Percentiles rank a stretch among this genome's conserved stretches.
Conservation (phyloP, 257 asterid species). For the Nicotiana otophora region DNA sequence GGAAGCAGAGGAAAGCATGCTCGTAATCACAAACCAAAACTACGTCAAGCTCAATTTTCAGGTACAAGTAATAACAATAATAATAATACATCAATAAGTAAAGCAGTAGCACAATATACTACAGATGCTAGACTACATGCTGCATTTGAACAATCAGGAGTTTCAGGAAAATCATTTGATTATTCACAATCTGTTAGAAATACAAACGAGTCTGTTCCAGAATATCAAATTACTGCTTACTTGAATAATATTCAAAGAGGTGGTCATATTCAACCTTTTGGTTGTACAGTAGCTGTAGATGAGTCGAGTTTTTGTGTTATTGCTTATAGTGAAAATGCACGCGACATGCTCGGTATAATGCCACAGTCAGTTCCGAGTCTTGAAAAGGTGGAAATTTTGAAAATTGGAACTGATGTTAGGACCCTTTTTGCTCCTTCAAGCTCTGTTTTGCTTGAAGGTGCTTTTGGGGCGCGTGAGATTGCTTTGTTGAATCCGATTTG, state of each 20-base stretch:
- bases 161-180: constrained; percentile 38
- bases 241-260: constrained; percentile 52
- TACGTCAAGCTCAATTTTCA: constrained; percentile 33
- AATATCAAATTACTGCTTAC: constrained; percentile 49
- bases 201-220: constrained; percentile 33
- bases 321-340: constrained; percentile 43
- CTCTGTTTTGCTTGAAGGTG: constrained; percentile 36
- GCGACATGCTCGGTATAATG: constrained; percentile 44
- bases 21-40: background rate
- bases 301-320: constrained; percentile 34
- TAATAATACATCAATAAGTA: constrained; percentile 36
- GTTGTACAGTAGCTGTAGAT: constrained; percentile 42
- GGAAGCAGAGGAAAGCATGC: background rate
- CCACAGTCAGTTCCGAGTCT: constrained; percentile 44
- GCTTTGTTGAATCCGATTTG: constrained; percentile 46
- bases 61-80: constrained; percentile 29
- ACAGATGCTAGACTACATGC: constrained; percentile 46
- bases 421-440: constrained; percentile 47
- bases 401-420: constrained; percentile 45
- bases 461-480: constrained; percentile 46
- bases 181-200: constrained; percentile 38
- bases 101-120: constrained; percentile 49
- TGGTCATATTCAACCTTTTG: constrained; percentile 48
- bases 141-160: constrained; percentile 50
- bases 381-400: constrained; percentile 21